phyloP scores from a whole-genome alignment of 371 early-diverging fungal genomes.

The Cladochytrium tenue region DNA sequence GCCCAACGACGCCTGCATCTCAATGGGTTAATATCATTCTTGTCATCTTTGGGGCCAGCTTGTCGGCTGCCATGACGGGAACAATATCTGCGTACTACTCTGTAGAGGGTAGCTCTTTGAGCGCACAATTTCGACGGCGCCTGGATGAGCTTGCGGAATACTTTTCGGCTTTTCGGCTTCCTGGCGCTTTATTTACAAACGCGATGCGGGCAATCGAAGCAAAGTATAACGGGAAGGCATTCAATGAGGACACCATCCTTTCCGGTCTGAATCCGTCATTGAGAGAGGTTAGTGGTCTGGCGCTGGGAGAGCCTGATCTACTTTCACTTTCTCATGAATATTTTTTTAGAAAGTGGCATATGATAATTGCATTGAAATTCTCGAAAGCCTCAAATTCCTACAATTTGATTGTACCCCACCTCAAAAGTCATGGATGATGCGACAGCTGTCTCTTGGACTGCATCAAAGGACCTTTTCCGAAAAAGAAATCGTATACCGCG shows the following conservation, averaged over 20 bases:
- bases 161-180: background rate
- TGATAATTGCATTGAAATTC: background rate
- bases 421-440: background rate
- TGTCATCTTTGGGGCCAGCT: background rate
- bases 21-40: background rate
- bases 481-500: background rate
- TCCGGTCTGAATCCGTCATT: background rate
- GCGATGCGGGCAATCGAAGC: background rate
- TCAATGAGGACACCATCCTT: background rate
- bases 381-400: background rate
- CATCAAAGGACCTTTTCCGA: background rate
- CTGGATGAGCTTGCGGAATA: background rate
- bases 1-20: background rate
- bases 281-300: background rate
- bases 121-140: background rate
- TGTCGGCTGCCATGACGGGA: background rate
- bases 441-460: background rate
- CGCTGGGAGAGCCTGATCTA: background rate
- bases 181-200: background rate
- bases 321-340: too few species aligned
- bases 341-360: background rate
- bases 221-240: background rate
- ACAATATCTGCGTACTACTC: background rate
- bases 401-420: background rate
- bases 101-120: background rate